Conservation (phyloP, 257 asterid species). For the Salvia rosmarinus region DNA sequence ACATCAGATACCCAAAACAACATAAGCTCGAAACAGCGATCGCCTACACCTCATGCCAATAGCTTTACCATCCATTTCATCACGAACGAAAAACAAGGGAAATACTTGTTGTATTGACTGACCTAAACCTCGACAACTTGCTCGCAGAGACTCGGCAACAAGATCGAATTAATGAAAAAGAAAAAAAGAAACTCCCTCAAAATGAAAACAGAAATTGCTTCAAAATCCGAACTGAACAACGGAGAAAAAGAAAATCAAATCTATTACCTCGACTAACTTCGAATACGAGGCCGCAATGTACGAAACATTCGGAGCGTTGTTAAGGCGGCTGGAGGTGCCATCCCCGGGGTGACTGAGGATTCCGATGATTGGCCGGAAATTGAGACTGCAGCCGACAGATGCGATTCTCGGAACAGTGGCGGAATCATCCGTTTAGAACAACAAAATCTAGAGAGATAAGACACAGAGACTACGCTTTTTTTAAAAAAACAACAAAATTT, state of each 20-base stretch:
- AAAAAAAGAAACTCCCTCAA: conserved; percentile 2
- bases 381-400: conserved; percentile 54
- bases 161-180: conserved; percentile 35
- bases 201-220: background rate
- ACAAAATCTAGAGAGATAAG: too few species aligned
- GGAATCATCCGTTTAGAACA: conserved; percentile 27
- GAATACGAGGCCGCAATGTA: too few species aligned
- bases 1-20: conserved; percentile 5
- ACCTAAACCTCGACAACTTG: conserved; percentile 44
- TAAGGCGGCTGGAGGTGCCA: conserved; percentile 75
- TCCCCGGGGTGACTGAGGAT: conserved; percentile 78
- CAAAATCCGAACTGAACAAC: background rate
- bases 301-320: conserved; percentile 45
- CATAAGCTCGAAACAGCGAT: conserved; percentile 25
- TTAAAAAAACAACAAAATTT: too few species aligned
- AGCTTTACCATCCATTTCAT: conserved; percentile 35
- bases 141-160: conserved; percentile 37
- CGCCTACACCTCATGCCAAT: conserved; percentile 20
- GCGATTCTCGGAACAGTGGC: conserved; percentile 45
- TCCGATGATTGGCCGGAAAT: conserved; percentile 84
- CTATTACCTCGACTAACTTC: background rate
- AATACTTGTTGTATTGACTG: conserved; percentile 30
- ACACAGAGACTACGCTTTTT: too few species aligned
- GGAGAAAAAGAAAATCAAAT: background rate
- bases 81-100: conserved; percentile 18